Conservation (phyloP, 306 rosid species). For the Astragalus glycyphyllos region DNA sequence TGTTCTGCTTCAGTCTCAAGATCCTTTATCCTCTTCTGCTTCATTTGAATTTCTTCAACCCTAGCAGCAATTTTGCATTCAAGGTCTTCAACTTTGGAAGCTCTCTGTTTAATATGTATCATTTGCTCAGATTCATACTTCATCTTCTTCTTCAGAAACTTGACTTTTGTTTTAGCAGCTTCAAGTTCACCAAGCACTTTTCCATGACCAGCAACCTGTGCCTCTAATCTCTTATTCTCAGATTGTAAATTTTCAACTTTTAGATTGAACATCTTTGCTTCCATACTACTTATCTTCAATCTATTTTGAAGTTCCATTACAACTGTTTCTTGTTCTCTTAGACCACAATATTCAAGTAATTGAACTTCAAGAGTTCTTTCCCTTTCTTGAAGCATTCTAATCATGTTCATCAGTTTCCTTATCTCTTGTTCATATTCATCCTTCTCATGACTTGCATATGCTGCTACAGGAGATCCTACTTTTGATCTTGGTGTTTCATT, state of each 20-base stretch:
- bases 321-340: slow-evolving; percentile 81
- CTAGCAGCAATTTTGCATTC: slow-evolving; percentile 51
- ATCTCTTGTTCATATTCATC: slow-evolving; percentile 74
- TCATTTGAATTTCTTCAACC: slow-evolving; percentile 47
- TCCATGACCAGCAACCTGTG: slow-evolving; percentile 59
- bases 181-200: slow-evolving; percentile 70
- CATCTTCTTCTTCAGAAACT: slow-evolving; percentile 72
- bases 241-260: slow-evolving; percentile 75
- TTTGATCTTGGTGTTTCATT: slow-evolving; percentile 55
- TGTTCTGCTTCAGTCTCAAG: slow-evolving; percentile 66
- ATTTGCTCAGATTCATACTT: slow-evolving; percentile 75
- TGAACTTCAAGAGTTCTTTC: slow-evolving; percentile 78
- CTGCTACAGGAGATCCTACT: slow-evolving; percentile 52
- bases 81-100: slow-evolving; percentile 66
- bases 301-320: slow-evolving; percentile 85
- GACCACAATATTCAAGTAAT: slow-evolving; percentile 84
- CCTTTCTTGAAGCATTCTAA: slow-evolving; percentile 76
- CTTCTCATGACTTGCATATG: slow-evolving; percentile 45
- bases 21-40: slow-evolving; percentile 57
- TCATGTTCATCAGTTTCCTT: slow-evolving; percentile 60
- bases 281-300: slow-evolving; percentile 75
- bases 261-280: slow-evolving; percentile 76
- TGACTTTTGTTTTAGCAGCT: slow-evolving; percentile 65
- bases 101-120: slow-evolving; percentile 63
- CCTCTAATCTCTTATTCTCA: slow-evolving; percentile 68